Base-by-base conservation (phyloP, 371 early-diverging fungal species). In the Zopfochytrium polystomum region DNA sequence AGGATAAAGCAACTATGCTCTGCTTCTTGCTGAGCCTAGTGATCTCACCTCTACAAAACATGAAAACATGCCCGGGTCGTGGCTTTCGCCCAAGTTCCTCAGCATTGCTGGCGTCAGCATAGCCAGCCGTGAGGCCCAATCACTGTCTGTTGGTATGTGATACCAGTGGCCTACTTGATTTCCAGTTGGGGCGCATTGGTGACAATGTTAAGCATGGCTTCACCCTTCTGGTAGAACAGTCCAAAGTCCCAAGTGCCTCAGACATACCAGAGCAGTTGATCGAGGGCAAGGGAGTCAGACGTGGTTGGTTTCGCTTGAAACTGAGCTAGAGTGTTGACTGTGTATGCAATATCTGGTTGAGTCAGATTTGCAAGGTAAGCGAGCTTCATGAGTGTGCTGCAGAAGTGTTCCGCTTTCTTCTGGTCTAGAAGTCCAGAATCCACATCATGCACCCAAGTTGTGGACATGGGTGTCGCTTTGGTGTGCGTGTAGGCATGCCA, bases 101-200 rank as follows among this genome's bases (percentile, higher is more conserved):
- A 27, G 53, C 72, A 55, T 66, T 72, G 23, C 51, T 62, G 31
- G 73, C 73, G 60, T 73, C 73, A 29, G 61, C 51, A 34, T 34
- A 66, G 4, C n/a, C n/a, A n/a, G n/a, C 50, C 72, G 25, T 54
- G 11, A 15, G 52, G 52, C 20, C 25, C 22, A 48, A 22, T 13
- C n/a, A n/a, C n/a, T n/a, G n/a, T n/a, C n/a, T n/a, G n/a, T n/a
- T n/a, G n/a, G n/a, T n/a, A n/a, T 26, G 7, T 48, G 27, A 22
- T 7, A 7, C 38, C 38, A 38, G 18, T 18, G 18, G 38, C 38
- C 38, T 38, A 7, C 38, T 38, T 38, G 38, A 38, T 18, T 18
- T 38, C 38, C 7, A 11, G 38, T 7, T 11, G 38, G 18, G 7
- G 11, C 7, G 38, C 31, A 2, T 57, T 57, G 1, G 33, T 49